Base-by-base conservation (phyloP, 805 yeast genomes). In the Barnettozyma vustinii region DNA sequence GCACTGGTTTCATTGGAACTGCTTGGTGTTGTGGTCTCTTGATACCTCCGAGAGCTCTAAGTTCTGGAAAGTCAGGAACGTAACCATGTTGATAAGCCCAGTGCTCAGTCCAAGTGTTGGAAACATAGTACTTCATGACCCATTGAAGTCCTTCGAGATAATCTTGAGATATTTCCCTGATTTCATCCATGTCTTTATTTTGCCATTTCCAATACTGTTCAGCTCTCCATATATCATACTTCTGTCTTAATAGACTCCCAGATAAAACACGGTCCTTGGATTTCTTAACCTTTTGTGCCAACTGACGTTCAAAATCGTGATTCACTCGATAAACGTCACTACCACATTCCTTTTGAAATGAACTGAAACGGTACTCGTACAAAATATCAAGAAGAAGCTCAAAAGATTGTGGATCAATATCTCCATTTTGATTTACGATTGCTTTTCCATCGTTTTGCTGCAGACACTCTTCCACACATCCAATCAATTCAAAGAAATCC, bases 141-240 rank as follows among this genome's bases (percentile, higher is more conserved):
- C 98, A 92, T 68, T 89, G 96, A 52, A 94, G 72, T 46, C 97
- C 97, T 63, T 87, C 92, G 27, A 91, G 70, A 61, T 89, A 92
- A 58, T 86, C 87, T 54, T 77, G 76, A 6, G 89, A 74, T 48
- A 88, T 66, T 9, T 77, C 46, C 73, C 66, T 2, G 75, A 83
- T 26, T 30, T 46, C 36, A 76, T 70, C 37, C 50, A 55, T 50
- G 83, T 84, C 4, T 77, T 32, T 13, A 4, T 44, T 78, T 53
- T 91, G 71, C 60, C 89, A 88, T 10, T 76, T 75, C 49, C 76
- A 74, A 65, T 91, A 91, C 62, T 89, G 87, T 19, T 73, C 66
- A 58, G 81, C 79, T 66, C 87, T 90, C 94, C 97, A 90, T 33
- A 71, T 66, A 45, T 76, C 70, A 60, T 87, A 90, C 60, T 84